These are phyloP conservation scores for Mycoemilia scoparia DNA, from an alignment of 192 early-diverging fungal genomes.

Conservation along the genomic window DNA sequence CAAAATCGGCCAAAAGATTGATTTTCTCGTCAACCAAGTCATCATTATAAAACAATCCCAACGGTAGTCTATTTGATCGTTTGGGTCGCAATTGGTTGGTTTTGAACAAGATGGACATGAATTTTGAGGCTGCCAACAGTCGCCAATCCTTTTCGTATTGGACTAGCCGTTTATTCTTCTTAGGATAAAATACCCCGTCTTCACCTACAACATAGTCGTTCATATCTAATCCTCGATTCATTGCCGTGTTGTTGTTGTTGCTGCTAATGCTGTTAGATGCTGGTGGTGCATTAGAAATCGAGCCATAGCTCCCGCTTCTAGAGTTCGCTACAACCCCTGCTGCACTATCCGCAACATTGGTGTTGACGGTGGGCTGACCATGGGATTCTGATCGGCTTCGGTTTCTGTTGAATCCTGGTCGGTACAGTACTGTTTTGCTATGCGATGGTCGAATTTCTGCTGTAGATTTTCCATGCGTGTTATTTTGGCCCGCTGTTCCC, in stretches of 20 bases:
- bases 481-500: no score
- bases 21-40: conserved; percentile 47
- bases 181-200: conserved; percentile 28
- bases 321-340: conserved; percentile 21
- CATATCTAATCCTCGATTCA: conserved; percentile 6
- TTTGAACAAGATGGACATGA: conserved; percentile 76
- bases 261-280: background rate
- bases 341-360: conserved; percentile 16
- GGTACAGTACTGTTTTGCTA: no score
- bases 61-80: conserved; percentile 31
- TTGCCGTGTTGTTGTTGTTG: background rate
- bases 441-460: no score
- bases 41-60: conserved; percentile 75
- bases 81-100: conserved; percentile 40
- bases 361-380: background rate
- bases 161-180: conserved; percentile 8
- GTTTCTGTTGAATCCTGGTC: background rate
- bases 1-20: conserved; percentile 49
- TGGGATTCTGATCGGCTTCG: conserved; percentile 2
- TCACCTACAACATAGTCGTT: conserved; percentile 28
- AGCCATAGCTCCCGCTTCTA: conserved; percentile 3
- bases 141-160: conserved; percentile 74
- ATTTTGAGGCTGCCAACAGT: conserved; percentile 59
- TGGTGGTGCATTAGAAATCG: no score
- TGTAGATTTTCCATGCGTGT: no score